A percentile compares a stretch with the other conserved stretches of the same genome.
These are phyloP conservation scores for Chamaecyparis obtusa DNA, from an alignment of 75 land plant genomes.

Conservation along the genomic window DNA sequence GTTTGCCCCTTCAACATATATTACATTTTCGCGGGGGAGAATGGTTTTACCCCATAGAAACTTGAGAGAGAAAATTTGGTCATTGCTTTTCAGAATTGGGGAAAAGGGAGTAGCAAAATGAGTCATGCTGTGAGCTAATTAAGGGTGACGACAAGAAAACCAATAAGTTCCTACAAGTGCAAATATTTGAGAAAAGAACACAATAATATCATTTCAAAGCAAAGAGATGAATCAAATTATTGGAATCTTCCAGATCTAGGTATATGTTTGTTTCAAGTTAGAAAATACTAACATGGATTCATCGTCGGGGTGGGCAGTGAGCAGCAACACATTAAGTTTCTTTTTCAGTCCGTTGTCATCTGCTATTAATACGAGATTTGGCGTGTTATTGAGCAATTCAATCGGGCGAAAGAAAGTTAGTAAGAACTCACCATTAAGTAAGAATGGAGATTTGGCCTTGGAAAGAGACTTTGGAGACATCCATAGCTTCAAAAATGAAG, in stretches of 20 bases:
- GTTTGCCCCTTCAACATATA: background rate
- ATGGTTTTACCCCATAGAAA: background rate
- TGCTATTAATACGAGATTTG: background rate
- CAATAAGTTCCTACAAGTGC: background rate
- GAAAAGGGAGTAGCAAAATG: background rate
- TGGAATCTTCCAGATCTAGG: background rate
- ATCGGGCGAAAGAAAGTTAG: background rate
- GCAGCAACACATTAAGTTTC: constrained; percentile 26
- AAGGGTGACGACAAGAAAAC: background rate
- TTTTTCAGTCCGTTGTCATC: background rate
- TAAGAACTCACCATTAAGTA: background rate
- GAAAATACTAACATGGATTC: constrained; percentile 35
- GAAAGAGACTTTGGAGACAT: background rate
- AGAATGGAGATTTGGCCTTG: background rate
- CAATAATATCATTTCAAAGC: background rate
- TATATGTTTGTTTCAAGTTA: background rate
- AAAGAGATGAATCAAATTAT: no score
- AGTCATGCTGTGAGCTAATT: background rate
- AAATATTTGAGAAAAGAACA: background rate
- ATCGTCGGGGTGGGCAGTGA: constrained; percentile 47
- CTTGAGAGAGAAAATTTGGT: background rate
- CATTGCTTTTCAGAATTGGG: background rate
- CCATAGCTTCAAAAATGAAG: background rate
- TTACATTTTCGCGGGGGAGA: no score
- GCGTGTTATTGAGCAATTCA: background rate